phyloP scores from a whole-genome alignment of 208 protist species.

The Acanthamoeba triangularis region DNA sequence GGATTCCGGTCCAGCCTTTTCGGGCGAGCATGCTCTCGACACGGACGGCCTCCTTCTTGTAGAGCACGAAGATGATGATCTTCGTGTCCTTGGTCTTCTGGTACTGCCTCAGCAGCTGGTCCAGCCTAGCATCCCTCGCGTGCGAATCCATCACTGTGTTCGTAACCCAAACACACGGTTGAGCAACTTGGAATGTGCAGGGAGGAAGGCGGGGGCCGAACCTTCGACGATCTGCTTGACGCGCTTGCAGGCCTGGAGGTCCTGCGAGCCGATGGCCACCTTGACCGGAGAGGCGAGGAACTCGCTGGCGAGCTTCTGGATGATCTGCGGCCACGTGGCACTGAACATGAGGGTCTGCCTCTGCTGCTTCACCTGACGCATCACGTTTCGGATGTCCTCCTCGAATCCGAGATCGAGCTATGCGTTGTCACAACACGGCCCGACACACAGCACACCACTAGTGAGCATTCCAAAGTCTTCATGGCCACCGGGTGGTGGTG shows the following conservation, averaged over 20 bases:
- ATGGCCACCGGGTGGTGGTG: not conserved
- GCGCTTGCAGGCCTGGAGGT: constrained; percentile 83
- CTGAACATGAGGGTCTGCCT: constrained; percentile 94
- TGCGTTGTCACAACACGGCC: not conserved
- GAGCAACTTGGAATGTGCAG: constrained; percentile 59
- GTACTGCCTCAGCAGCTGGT: constrained; percentile 74
- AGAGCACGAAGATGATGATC: constrained; percentile 74
- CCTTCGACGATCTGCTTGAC: constrained; percentile 87
- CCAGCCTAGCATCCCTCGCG: constrained; percentile 48
- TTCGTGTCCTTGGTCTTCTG: constrained; percentile 74
- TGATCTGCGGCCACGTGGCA: constrained; percentile 94
- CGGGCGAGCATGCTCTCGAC: constrained; percentile 52
- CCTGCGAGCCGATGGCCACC: constrained; percentile 77
- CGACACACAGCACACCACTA: not conserved
- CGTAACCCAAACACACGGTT: not conserved
- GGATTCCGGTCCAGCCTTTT: constrained; percentile 42
- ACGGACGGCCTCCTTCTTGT: constrained; percentile 74
- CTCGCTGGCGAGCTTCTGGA: constrained; percentile 91
- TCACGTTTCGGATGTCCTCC: constrained; percentile 90
- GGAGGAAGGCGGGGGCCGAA: not conserved
- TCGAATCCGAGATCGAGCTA: constrained; percentile 90
- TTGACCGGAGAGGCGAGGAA: constrained; percentile 30
- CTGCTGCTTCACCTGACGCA: constrained; percentile 87
- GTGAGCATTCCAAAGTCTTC: not conserved
- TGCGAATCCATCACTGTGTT: constrained; percentile 65